Percentiles rank a stretch among this genome's conserved stretches.
Evolutionary conservation across 148 eudicot species (phyloP).

Genomic region (Vaccinium vitisidaea): DNA sequence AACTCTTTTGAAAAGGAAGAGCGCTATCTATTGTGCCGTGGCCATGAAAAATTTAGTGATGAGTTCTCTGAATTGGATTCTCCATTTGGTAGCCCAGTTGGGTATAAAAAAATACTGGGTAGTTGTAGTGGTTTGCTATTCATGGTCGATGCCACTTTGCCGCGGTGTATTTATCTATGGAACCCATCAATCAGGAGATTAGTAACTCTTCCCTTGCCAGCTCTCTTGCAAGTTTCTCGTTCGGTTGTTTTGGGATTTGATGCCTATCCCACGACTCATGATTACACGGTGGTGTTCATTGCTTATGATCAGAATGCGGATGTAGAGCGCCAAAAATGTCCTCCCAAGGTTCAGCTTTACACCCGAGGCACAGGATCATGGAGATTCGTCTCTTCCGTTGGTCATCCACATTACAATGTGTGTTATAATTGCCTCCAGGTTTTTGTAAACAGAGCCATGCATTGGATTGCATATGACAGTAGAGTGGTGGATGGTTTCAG

Average conservation of each 20-base stretch:
- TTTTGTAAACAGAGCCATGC: background rate
- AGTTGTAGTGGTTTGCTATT: background rate
- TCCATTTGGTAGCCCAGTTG: background rate
- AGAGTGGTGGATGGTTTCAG: background rate
- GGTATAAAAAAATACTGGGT: background rate
- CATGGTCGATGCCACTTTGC: background rate
- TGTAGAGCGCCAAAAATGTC: background rate
- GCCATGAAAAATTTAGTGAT: background rate
- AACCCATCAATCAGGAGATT: background rate
- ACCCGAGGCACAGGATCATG: background rate
- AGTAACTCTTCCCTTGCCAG: background rate
- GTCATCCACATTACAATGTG: background rate
- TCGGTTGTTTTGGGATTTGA: background rate
- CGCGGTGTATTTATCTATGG: background rate
- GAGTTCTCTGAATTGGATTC: background rate
- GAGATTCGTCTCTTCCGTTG: background rate
- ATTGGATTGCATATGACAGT: background rate
- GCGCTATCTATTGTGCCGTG: background rate
- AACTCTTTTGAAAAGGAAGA: background rate
- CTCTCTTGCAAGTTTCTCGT: background rate
- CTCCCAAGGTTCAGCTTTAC: background rate
- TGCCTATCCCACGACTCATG: background rate
- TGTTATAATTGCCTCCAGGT: background rate
- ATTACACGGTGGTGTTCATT: background rate
- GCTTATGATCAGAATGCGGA: background rate